Evolutionary conservation across 345 rosid genomes (phyloP), one percentile per base, ranked within the genome.

Genomic region (Anastatica hierochuntica): DNA sequence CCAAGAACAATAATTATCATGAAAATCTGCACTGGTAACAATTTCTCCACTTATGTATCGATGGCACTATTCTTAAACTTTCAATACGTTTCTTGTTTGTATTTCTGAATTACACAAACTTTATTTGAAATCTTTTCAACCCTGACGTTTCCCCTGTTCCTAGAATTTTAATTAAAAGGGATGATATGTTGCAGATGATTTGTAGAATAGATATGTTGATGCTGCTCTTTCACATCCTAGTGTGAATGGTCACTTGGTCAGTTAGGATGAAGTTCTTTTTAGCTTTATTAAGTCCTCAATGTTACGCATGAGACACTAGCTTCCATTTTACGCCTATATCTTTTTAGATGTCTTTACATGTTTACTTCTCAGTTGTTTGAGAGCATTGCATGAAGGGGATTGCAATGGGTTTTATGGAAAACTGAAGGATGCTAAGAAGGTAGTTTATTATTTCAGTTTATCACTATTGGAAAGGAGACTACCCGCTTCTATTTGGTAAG

Each of bases 341-440:
- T 23, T 43, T 41, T 8, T 39, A 17, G 20, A 21, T 51, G 12
- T 40, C 64, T 47, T 43, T 34, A 35, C 50, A 57, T 47, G 27
- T 33, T 71, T 67, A 55, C 62, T 56, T 68, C 21, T 41, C 63
- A 90, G 98, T 68, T 90, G 95, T 73, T 75, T 90, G 76, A 76
- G 77, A 74, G 89, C 92, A 56, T 73, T 90, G 68, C 77, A 74
- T 70, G 96, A 87, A 74, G 98, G 96, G 69, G 81, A 80, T 67
- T 63, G 40, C 64, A 77, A 68, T 44, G 96, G 86, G 45, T 87
- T 90, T 54, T 68, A 60, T 43, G 68, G 62, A 59, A 87, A 74
- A 54, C 66, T 90, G 63, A 65, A 68, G 67, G 66, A 50, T 53
- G 75, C 95, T 27, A 90, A 90, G 74, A 79, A 84, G 98, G 98